A percentile compares a stretch with the other conserved stretches of the same genome.
phyloP scores from a whole-genome alignment of 306 rosid species.

The Arachis hypogaea region DNA sequence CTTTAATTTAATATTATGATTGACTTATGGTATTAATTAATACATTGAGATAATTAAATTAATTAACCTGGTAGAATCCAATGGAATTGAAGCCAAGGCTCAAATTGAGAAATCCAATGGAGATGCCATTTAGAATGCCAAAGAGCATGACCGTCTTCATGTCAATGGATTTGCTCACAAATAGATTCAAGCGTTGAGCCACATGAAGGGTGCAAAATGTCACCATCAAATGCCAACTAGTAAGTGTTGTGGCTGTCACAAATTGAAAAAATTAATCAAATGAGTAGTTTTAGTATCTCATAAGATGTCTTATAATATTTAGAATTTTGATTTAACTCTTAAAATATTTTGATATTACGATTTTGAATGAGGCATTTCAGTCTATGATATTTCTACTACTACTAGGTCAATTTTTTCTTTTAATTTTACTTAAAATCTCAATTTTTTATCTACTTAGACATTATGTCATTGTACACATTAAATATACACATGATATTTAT shows the following conservation, averaged over 20 bases:
- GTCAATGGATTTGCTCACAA: slow-evolving; percentile 78
- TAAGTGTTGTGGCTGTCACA: slow-evolving; percentile 84
- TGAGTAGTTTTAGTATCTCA: no score
- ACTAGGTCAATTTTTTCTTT: no score
- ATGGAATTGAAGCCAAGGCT: slow-evolving; percentile 96
- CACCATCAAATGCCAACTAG: slow-evolving; percentile 98
- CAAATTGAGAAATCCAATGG: slow-evolving; percentile 94
- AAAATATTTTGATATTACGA: no score
- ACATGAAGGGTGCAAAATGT: slow-evolving; percentile 92
- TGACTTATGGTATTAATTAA: not conserved
- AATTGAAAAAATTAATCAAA: not conserved
- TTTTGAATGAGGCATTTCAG: no score
- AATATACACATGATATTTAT: no score
- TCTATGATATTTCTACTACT: no score
- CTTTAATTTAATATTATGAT: no score
- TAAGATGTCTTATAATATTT: no score
- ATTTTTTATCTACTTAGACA: no score
- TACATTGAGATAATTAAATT: not conserved
- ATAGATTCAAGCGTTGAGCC: slow-evolving; percentile 80
- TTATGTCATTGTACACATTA: no score
- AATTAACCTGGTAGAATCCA: slow-evolving; percentile 91
- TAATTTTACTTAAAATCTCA: no score
- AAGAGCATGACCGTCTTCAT: slow-evolving; percentile 82
- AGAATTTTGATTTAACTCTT: no score
- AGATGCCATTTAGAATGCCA: slow-evolving; percentile 87